Percentiles rank a stretch among this genome's conserved stretches.
These are phyloP conservation scores for Termitomyces sp. DNA, from an alignment of 768 basidiomycete species.

Conservation along the genomic window DNA sequence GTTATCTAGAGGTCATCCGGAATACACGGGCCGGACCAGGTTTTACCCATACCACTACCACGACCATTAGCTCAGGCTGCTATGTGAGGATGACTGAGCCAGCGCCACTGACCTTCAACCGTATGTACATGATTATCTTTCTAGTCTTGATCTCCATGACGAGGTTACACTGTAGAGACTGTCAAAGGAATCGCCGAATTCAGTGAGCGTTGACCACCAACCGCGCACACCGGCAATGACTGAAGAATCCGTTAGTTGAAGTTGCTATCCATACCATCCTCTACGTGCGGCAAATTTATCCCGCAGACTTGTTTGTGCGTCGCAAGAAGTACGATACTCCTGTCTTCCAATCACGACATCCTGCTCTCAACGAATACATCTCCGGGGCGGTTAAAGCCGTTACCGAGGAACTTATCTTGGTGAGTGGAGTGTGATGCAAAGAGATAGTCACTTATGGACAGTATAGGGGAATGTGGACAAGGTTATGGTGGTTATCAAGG, in stretches of 20 bases:
- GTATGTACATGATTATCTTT: slow-evolving; percentile 15
- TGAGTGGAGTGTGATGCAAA: slow-evolving; percentile 25
- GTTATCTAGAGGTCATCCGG: neutral
- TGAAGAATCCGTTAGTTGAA: slow-evolving; percentile 59
- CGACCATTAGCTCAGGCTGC: neutral
- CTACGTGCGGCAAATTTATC: slow-evolving; percentile 88
- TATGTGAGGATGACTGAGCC: slow-evolving; percentile 21
- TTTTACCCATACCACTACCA: neutral
- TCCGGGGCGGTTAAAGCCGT: slow-evolving; percentile 84
- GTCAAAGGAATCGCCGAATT: slow-evolving; percentile 68
- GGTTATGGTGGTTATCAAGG: slow-evolving; percentile 82
- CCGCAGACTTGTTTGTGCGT: slow-evolving; percentile 80
- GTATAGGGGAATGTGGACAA: slow-evolving; percentile 74
- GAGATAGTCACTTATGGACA: neutral
- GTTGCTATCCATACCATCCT: slow-evolving; percentile 91
- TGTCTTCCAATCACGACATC: slow-evolving; percentile 92
- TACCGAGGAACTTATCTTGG: slow-evolving; percentile 68
- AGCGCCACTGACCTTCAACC: slow-evolving; percentile 31
- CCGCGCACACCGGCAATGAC: neutral
- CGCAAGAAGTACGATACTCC: slow-evolving; percentile 88
- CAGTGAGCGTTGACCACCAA: slow-evolving; percentile 47
- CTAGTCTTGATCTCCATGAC: neutral
- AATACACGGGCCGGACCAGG: neutral
- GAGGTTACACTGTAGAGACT: slow-evolving; percentile 40
- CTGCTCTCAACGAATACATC: slow-evolving; percentile 84